A percentile compares a stretch with the other conserved stretches of the same genome.
Evolutionary conservation across 2,329 filamentous ascomycete genomes (phyloP).

Genomic region (Nothomitra cinnamomea): DNA sequence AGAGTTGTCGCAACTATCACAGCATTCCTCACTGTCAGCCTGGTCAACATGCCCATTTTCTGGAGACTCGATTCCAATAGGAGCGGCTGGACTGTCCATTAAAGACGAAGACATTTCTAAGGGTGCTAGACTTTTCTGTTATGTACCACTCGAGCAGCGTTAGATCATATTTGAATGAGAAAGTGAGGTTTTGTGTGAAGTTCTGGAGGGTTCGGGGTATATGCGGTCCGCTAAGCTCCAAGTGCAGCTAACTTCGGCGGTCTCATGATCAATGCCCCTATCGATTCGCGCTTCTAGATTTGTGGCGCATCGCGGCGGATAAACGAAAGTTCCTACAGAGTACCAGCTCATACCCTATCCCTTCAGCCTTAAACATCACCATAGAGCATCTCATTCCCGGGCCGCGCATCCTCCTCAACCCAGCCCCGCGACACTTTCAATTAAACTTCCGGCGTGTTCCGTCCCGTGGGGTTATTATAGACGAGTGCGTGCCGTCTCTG

Average conservation of each 20-base stretch:
- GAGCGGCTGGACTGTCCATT: neutral
- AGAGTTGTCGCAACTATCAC: neutral
- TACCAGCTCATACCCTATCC: neutral
- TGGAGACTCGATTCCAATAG: neutral
- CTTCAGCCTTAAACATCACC: neutral
- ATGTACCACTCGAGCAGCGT: neutral
- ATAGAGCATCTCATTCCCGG: neutral
- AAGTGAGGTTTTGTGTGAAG: neutral
- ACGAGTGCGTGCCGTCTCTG: neutral
- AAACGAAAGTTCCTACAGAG: neutral
- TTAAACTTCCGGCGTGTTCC: neutral
- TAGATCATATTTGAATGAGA: neutral
- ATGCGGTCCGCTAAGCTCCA: neutral
- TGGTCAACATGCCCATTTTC: neutral
- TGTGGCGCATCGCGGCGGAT: neutral
- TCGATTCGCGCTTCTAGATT: neutral
- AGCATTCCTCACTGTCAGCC: neutral
- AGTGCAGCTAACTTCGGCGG: neutral
- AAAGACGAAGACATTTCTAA: neutral
- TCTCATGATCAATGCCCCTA: neutral
- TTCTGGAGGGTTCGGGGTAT: neutral
- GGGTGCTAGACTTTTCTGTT: neutral
- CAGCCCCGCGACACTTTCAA: neutral
- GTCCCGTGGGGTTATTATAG: neutral
- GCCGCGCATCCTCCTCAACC: neutral